Conservation (phyloP, 768 basidiomycete species). For the Crassisporium funariophilum region DNA sequence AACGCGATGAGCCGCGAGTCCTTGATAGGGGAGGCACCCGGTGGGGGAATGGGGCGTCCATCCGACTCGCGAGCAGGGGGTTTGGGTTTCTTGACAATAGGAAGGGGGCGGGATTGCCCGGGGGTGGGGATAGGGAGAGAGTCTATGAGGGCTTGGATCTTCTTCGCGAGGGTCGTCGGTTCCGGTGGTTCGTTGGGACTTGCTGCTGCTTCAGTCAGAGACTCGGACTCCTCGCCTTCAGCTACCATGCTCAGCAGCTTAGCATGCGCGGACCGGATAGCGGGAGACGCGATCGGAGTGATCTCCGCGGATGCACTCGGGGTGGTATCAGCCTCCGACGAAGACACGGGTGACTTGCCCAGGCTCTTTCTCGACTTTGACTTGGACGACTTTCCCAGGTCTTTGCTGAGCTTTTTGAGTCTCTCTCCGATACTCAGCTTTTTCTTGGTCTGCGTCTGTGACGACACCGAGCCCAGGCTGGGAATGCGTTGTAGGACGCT, state of each 20-base stretch:
- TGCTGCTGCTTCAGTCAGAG: too few relatives aligned
- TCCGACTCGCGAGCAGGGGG: constrained; percentile 15
- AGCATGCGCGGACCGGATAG: constrained; percentile 3
- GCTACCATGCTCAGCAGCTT: constrained; percentile 17
- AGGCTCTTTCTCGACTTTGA: constrained; percentile 6
- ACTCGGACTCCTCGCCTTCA: constrained; percentile 9
- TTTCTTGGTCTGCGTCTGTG: constrained; percentile 7
- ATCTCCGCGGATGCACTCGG: constrained; percentile 1
- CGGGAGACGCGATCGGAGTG: not conserved
- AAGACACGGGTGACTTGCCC: too few relatives aligned
- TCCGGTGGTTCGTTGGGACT: too few relatives aligned
- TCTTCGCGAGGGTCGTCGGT: constrained; percentile 48
- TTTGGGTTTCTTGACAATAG: constrained; percentile 20
- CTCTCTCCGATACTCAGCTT: constrained; percentile 11
- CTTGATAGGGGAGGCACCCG: constrained; percentile 34
- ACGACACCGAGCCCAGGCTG: constrained; percentile 7
- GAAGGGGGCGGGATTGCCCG: too few relatives aligned
- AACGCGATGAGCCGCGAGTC: constrained; percentile 49
- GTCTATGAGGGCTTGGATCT: constrained; percentile 54
- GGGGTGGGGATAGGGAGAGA: constrained; percentile 36
- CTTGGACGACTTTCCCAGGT: constrained; percentile 15
- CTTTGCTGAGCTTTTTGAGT: constrained; percentile 15
- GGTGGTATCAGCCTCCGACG: constrained; percentile 1
- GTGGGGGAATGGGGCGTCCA: constrained; percentile 33
- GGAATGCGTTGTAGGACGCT: not conserved